A percentile compares a stretch with the other conserved stretches of the same genome.
Conservation (phyloP, 768 basidiomycete species). For the Leccinum subgranulosum region DNA sequence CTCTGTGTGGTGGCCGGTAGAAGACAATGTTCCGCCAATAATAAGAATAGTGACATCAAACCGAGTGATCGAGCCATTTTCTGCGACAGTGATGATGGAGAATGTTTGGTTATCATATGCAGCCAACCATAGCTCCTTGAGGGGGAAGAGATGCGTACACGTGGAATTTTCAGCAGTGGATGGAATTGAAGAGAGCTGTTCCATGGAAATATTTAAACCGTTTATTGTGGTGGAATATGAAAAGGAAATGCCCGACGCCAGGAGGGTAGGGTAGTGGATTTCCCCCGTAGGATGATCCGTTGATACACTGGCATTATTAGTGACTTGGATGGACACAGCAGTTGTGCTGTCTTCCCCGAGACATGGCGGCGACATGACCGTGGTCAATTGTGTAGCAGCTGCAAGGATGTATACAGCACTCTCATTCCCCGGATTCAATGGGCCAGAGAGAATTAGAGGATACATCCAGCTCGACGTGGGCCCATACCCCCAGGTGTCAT, state of each 20-base stretch:
- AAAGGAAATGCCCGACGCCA: background rate
- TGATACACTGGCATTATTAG: no score
- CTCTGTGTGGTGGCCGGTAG: background rate
- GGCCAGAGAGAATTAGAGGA: background rate
- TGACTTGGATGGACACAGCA: background rate
- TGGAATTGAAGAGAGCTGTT: background rate
- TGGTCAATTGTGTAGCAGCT: background rate
- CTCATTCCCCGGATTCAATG: background rate
- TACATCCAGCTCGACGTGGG: background rate
- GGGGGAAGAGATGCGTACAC: background rate
- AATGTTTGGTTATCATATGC: background rate
- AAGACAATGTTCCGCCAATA: background rate
- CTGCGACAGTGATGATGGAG: background rate
- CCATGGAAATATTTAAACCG: conserved; percentile 4
- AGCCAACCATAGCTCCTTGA: background rate
- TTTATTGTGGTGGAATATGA: background rate
- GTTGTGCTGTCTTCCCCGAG: background rate
- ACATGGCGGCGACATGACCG: background rate
- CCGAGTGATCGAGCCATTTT: background rate
- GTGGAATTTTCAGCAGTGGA: background rate
- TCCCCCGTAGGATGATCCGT: background rate
- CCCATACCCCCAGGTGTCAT: background rate
- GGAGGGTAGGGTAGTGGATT: background rate
- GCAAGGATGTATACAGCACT: background rate
- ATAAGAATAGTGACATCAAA: background rate